Conservation (phyloP, 495 filamentous ascomycete genomes). For the Clavariopsis aquatica region DNA sequence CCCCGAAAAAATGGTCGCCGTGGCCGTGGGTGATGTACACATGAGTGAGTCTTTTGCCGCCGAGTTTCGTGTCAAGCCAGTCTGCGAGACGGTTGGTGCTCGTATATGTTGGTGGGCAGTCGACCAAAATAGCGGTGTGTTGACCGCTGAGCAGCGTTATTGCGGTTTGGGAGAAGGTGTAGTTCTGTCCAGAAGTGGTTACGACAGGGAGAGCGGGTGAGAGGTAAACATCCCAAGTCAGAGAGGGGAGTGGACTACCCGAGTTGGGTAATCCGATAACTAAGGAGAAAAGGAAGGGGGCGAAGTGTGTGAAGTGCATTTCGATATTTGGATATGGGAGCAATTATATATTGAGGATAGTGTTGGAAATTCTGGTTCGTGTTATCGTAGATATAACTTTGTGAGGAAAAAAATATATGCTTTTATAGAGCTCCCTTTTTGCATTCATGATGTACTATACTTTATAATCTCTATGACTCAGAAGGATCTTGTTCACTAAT, state of each 20-base stretch:
- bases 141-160: neutral
- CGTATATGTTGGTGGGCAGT: conserved; percentile 37
- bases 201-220: neutral
- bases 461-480: too few relatives aligned
- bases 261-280: neutral
- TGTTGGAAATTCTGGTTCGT: too few relatives aligned
- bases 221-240: conserved; percentile 6
- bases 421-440: too few relatives aligned
- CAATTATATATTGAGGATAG: too few relatives aligned
- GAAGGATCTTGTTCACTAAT: too few relatives aligned
- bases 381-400: too few relatives aligned
- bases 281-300: neutral
- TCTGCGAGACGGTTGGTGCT: conserved; percentile 32
- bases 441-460: too few relatives aligned
- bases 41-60: conserved; percentile 41
- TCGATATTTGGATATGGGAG: too few relatives aligned
- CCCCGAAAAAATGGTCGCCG: conserved; percentile 52
- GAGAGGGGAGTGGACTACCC: neutral
- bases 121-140: conserved; percentile 42
- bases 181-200: neutral
- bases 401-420: too few relatives aligned
- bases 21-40: conserved; percentile 55
- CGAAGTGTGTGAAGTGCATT: neutral
- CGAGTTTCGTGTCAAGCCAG: conserved; percentile 41
- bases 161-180: conserved; percentile 1